Conservation (phyloP, 225 moss, liverwort and hornwort genomes). For the Pseudisothecium myosuroides region DNA sequence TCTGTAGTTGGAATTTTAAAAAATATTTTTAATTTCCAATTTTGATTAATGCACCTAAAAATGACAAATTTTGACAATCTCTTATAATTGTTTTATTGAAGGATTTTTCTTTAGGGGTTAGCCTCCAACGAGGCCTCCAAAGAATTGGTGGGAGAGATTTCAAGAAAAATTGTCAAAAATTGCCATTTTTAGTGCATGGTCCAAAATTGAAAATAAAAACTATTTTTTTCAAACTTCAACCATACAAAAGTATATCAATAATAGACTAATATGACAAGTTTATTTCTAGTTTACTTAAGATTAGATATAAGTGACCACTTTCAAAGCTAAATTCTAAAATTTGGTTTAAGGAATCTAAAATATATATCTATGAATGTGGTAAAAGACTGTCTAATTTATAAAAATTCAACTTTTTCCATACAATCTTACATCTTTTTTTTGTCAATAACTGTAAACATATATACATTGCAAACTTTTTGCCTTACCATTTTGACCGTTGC, state of each 20-base stretch:
- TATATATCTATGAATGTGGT: too few relatives aligned
- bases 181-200: rapidly evolving
- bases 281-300: too few relatives aligned
- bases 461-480: too few relatives aligned
- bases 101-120: neutral
- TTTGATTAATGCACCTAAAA: neutral
- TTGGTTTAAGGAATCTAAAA: too few relatives aligned
- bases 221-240: neutral
- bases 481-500: too few relatives aligned
- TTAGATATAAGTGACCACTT: neutral
- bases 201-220: neutral
- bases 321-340: neutral
- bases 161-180: neutral
- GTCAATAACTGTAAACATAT: too few relatives aligned
- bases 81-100: neutral
- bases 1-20: rapidly evolving
- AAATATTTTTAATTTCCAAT: neutral
- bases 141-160: too few relatives aligned
- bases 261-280: neutral
- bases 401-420: too few relatives aligned
- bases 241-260: rapidly evolving
- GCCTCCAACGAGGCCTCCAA: too few relatives aligned
- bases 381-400: too few relatives aligned
- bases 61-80: neutral
- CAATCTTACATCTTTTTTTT: too few relatives aligned